phyloP scores from a whole-genome alignment of 108 stramenopile genomes.

The Chaetoceros tenuissimus region DNA sequence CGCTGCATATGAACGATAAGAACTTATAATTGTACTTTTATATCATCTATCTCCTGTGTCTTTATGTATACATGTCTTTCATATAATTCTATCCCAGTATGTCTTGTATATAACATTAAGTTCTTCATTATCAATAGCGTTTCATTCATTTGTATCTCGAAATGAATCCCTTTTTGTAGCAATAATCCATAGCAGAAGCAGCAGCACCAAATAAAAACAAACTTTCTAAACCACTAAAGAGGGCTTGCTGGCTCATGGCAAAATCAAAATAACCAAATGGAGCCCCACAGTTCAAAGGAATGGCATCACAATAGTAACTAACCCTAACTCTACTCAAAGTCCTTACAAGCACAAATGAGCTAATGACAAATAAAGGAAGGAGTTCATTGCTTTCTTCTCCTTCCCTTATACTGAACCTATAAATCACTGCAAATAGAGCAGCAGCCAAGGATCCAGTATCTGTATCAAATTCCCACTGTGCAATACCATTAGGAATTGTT shows the following conservation, averaged over 20 bases:
- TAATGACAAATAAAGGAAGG: slow-evolving; percentile 64
- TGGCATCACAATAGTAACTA: slow-evolving; percentile 42
- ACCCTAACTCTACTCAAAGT: slow-evolving; percentile 46
- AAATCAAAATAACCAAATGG: slow-evolving; percentile 74
- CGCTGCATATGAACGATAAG: background rate
- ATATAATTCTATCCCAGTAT: too few relatives aligned
- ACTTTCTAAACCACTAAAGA: slow-evolving; percentile 53
- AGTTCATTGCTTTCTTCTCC: slow-evolving; percentile 53
- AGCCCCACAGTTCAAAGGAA: slow-evolving; percentile 58
- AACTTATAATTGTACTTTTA: too few relatives aligned
- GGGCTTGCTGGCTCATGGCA: slow-evolving; percentile 46
- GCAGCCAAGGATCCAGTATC: slow-evolving; percentile 55
- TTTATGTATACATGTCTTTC: too few relatives aligned
- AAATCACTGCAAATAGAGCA: slow-evolving; percentile 76
- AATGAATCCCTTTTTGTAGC: slow-evolving; percentile 33
- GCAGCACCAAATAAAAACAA: slow-evolving; percentile 58
- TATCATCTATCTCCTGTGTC: too few relatives aligned
- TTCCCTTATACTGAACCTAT: slow-evolving; percentile 59
- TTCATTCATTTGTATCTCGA: slow-evolving; percentile 22
- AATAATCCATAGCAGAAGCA: slow-evolving; percentile 54
- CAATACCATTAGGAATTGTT: slow-evolving; percentile 20
- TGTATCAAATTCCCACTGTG: slow-evolving; percentile 73
- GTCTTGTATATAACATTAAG: too few relatives aligned
- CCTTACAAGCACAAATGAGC: slow-evolving; percentile 64
- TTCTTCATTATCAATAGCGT: too few relatives aligned